A percentile compares a stretch with the other conserved stretches of the same genome.
Evolutionary conservation across 371 early-diverging fungal genomes (phyloP).

Genomic region (Phascolomyces articulosus): DNA sequence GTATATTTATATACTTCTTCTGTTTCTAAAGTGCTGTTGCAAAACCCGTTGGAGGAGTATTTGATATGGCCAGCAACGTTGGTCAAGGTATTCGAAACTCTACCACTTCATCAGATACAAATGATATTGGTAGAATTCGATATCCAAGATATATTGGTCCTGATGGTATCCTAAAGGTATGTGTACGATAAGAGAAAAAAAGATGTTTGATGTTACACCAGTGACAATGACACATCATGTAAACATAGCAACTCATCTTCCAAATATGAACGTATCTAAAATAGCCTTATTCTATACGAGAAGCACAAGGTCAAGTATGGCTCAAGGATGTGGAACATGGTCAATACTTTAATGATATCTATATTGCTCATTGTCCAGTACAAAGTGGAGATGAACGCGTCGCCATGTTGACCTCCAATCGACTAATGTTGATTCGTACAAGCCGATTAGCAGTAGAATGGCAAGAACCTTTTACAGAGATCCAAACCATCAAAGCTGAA

Average conservation of each 20-base stretch:
- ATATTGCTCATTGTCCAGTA: slow-evolving; percentile 83
- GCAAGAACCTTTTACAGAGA: slow-evolving; percentile 63
- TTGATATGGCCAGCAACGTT: slow-evolving; percentile 86
- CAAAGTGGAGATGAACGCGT: slow-evolving; percentile 71
- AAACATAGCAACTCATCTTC: neutral
- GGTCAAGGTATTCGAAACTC: slow-evolving; percentile 91
- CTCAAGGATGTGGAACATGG: slow-evolving; percentile 85
- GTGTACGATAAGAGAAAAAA: neutral
- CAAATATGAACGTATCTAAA: neutral
- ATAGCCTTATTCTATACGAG: slow-evolving; percentile 75
- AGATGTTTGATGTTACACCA: neutral
- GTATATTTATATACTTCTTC: too few relatives aligned
- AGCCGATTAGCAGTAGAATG: slow-evolving; percentile 70
- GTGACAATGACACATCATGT: neutral
- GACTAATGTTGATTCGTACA: slow-evolving; percentile 72
- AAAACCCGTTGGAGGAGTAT: slow-evolving; percentile 88
- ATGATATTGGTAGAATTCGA: slow-evolving; percentile 74
- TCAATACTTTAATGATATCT: slow-evolving; percentile 81
- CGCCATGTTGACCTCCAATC: slow-evolving; percentile 71
- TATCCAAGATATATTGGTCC: slow-evolving; percentile 87
- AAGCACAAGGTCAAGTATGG: slow-evolving; percentile 92
- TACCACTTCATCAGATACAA: slow-evolving; percentile 89
- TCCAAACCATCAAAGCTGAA: slow-evolving; percentile 48
- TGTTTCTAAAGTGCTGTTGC: slow-evolving; percentile 77
- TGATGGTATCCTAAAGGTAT: slow-evolving; percentile 76